Base-by-base conservation (phyloP, 352 stramenopile species). In the Phytophthora europaea region DNA sequence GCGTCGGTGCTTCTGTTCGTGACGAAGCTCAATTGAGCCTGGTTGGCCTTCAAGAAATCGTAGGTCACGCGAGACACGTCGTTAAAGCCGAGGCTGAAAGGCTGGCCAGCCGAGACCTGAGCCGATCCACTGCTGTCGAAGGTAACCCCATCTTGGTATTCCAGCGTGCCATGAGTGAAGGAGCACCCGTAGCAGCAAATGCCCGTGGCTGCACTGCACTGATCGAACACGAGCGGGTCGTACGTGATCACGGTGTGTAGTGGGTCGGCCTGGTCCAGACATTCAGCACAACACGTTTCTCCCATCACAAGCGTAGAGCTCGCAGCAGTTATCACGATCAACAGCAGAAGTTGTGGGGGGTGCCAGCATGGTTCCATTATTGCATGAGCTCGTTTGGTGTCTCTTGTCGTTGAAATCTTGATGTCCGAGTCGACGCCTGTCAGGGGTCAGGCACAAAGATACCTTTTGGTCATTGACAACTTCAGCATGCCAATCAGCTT, bases 171-270 rank as follows among this genome's bases (percentile, higher is more conserved):
- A 50, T 89, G 78, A 4, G 59, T 36, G 43, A 87, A 87, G 28
- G 62, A 61, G 61, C 81, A 89, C 43, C 66, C 70, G 70, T 83
- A 89, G 77, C 81, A 89, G 74, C 81, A 89, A 65, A 89, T 87
- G 62, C 81, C 77, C 36, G 53, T 65, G 3, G 60, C 79, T 0
- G 51, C 59, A 48, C 70, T 81, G 79, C 81, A 89, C 53, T 89
- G 74, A 6, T 54, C 51, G 56, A 83, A 69, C 28, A 87, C 71
- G 28, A 87, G 47, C 57, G 81, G 77, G 59, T 89, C 79, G 75
- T 89, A 89, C 52, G 75, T 80, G 65, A 85, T 65, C 13, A 67
- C 47, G 1, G 47, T 51, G 48, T 58, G 51, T 28, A 75, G 69
- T 5, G 79, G 75, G 61, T 89, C 81, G 7, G 64, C 79, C 66